phyloP scores from a whole-genome alignment of 169 alveolate genomes.

The Plasmodium sp. region DNA sequence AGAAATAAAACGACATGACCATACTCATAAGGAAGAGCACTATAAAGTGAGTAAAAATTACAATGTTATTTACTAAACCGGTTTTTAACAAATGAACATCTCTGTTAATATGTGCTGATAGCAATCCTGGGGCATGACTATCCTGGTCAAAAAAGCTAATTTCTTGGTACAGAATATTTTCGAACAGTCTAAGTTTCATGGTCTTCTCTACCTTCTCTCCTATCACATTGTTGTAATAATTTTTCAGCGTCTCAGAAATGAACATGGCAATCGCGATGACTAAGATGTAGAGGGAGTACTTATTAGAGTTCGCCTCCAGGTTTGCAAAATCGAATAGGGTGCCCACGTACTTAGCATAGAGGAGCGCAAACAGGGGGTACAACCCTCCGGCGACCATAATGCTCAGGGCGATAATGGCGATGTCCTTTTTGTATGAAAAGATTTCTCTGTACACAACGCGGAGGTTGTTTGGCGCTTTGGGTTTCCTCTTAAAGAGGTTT shows the following conservation, averaged over 20 bases:
- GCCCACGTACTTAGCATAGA: conserved; percentile 45
- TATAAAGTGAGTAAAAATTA: conserved; percentile 53
- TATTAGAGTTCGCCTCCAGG: conserved; percentile 18
- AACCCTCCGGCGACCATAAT: conserved; percentile 71
- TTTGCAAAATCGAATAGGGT: conserved; percentile 48
- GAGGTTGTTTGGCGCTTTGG: conserved; percentile 22
- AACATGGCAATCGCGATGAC: conserved; percentile 51
- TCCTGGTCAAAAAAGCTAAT: conserved; percentile 74
- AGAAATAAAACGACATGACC: conserved; percentile 59
- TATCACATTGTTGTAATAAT: conserved; percentile 51
- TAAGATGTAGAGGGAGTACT: conserved; percentile 42
- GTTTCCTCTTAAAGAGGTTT: conserved; percentile 26
- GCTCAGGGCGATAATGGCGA: conserved; percentile 9
- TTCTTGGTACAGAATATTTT: conserved; percentile 72
- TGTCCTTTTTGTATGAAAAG: conserved; percentile 40
- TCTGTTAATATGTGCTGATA: conserved; percentile 30
- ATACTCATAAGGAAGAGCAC: conserved; percentile 44
- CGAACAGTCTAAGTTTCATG: conserved; percentile 31
- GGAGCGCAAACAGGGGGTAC: conserved; percentile 59
- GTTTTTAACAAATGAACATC: conserved; percentile 74
- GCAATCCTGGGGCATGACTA: conserved; percentile 42
- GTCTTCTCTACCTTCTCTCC: conserved; percentile 69
- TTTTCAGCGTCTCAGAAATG: conserved; percentile 55
- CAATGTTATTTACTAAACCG: conserved; percentile 73
- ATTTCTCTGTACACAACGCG: conserved; percentile 52